Base-by-base conservation (phyloP, 345 rosid genomes). In the Eucalyptus cloeziana region DNA sequence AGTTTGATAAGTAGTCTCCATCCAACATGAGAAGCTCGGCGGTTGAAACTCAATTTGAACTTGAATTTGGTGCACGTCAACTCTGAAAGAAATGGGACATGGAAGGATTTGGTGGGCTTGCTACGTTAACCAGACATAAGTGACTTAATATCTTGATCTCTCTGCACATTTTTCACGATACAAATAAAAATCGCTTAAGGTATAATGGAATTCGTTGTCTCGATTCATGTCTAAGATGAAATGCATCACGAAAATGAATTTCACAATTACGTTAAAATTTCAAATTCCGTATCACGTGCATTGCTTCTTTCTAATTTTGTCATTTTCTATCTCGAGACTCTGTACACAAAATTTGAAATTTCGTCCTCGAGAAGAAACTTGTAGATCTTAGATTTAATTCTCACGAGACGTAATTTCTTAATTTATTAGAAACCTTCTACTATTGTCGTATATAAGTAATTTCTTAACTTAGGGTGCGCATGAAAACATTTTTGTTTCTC, bases 281-380 rank as follows among this genome's bases (percentile, higher is more conserved):
- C 8, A 2, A 13, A 76, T 40, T 21, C 0, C 1, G 1, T 76
- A 10, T 76, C 8, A 2, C 15, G 4, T 10, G 30, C 47, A 6
- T 33, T 21, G 44, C 81, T 17, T 71, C 44, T 33, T 71, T 71
- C 44, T 71, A 33, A 71, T 7, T 33, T 33, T 17, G 81, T 69
- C 13, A 3, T 10, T 2, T 17, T 69, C 7, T 16, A 33, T 17
- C 44, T 69, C 7, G 2, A 69, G 40, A 37, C 3, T 3, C 1
- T 56, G 24, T 69, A 9, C 13, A 1, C 21, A 21, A 33, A 69
- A n/a, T 69, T 69, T 69, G 44, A 69, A 17, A 17, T 33, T 69
- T 9, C 7, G 0, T 40, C 25, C 13, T 33, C 7, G 4, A 69
- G 13, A 33, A 69, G 2, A 33, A 69, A 17, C 44, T 19, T 21